Evolutionary conservation across 257 asterid species (phyloP).

Genomic region (Salvia miltiorrhiza): DNA sequence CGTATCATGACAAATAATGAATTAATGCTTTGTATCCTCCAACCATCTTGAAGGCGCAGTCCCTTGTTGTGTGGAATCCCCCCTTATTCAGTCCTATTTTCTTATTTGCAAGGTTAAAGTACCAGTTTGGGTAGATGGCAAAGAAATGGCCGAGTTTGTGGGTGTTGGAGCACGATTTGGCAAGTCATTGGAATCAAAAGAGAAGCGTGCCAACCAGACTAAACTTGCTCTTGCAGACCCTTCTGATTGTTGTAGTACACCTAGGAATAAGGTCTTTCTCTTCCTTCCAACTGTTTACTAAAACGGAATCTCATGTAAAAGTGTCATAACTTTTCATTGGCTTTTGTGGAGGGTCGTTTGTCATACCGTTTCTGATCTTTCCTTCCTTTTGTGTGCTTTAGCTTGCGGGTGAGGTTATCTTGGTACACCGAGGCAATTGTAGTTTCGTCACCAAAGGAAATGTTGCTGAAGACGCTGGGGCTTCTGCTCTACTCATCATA

Average conservation of each 20-base stretch:
- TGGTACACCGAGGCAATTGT: conserved; percentile 89
- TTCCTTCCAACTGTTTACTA: background rate
- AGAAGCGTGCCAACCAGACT: conserved; percentile 88
- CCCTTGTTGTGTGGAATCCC: background rate
- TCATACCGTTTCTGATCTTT: background rate
- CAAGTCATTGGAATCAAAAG: conserved; percentile 83
- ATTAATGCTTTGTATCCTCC: background rate
- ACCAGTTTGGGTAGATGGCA: conserved; percentile 74
- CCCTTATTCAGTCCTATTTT: conserved; percentile 10
- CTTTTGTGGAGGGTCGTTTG: background rate
- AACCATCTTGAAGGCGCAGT: background rate
- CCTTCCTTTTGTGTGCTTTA: conserved; percentile 24
- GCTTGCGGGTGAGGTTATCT: conserved; percentile 82
- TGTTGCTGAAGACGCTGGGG: conserved; percentile 86
- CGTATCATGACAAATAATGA: background rate
- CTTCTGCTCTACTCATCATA: conserved; percentile 78
- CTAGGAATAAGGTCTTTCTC: conserved; percentile 65
- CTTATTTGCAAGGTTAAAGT: conserved; percentile 71
- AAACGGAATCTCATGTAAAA: background rate
- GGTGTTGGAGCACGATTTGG: conserved; percentile 99
- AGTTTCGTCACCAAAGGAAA: conserved; percentile 85
- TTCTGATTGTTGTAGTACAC: conserved; percentile 80
- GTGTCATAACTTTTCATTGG: background rate
- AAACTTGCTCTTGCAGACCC: conserved; percentile 85
- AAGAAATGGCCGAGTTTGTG: conserved; percentile 77